These are phyloP conservation scores for Wickerhamomyces xylosicus DNA, from an alignment of 805 yeast species.

Conservation along the genomic window DNA sequence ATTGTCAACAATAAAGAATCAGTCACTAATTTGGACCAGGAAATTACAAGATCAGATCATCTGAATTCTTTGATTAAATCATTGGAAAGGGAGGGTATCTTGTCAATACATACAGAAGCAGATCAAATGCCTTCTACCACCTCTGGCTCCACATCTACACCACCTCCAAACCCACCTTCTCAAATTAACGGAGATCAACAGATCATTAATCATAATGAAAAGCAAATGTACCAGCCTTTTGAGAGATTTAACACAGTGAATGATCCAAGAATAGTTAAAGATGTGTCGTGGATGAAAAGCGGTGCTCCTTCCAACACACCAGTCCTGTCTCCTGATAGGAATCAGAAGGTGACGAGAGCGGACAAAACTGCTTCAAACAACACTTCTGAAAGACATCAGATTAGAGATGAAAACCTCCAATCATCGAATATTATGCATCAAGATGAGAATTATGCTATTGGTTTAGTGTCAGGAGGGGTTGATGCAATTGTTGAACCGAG, in stretches of 20 bases:
- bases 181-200: neutral
- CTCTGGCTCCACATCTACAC: neutral
- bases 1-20: neutral
- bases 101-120: no score
- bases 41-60: neutral
- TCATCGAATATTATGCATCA: no score
- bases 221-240: neutral
- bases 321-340: neutral
- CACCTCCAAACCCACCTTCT: neutral
- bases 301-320: conserved; percentile 5
- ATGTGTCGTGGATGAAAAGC: neutral
- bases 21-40: neutral
- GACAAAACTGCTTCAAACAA: no score
- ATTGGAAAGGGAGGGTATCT: neutral
- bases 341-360: no score
- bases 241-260: neutral
- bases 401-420: no score
- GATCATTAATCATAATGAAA: neutral
- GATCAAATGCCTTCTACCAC: neutral
- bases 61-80: neutral
- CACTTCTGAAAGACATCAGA: no score
- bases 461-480: neutral
- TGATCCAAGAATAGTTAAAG: neutral
- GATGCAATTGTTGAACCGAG: neutral
- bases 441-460: neutral